A percentile compares a stretch with the other conserved stretches of the same genome.
phyloP scores from a whole-genome alignment of 2,329 filamentous ascomycete species.

The Nemania sp. region DNA sequence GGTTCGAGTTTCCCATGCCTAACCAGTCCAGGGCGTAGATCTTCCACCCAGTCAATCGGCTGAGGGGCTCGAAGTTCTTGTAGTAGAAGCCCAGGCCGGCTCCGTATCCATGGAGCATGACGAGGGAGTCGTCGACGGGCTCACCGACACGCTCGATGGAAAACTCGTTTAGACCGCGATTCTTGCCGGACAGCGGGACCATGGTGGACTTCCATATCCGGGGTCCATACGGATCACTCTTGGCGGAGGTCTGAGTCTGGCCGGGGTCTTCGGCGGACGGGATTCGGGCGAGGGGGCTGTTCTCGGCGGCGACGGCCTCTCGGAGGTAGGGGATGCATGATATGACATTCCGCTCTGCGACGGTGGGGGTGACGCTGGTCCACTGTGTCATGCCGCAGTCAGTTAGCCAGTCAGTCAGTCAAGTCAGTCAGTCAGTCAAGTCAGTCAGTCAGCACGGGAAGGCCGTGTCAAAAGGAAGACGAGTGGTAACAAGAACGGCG shows the following conservation, averaged over 20 bases:
- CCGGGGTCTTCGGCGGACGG: slow-evolving; percentile 48
- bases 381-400: slow-evolving; percentile 60
- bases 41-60: slow-evolving; percentile 78
- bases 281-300: slow-evolving; percentile 37
- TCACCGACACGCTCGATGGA: slow-evolving; percentile 84
- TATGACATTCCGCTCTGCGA: slow-evolving; percentile 87
- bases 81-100: slow-evolving; percentile 98
- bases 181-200: slow-evolving; percentile 81
- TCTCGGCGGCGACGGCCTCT: slow-evolving; percentile 66
- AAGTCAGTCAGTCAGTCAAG: too few species aligned
- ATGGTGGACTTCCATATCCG: slow-evolving; percentile 85
- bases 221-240: slow-evolving; percentile 79
- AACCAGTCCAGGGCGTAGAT: slow-evolving; percentile 93
- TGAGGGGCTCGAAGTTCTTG: slow-evolving; percentile 92
- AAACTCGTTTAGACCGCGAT: slow-evolving; percentile 90
- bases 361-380: slow-evolving; percentile 78
- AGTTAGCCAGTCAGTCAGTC: slow-evolving; percentile 21
- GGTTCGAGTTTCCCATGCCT: slow-evolving; percentile 87
- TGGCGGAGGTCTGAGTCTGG: slow-evolving; percentile 49
- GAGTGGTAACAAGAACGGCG: slow-evolving; percentile 42
- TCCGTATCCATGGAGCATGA: slow-evolving; percentile 96
- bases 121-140: slow-evolving; percentile 78
- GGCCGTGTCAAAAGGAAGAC: background rate
- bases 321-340: slow-evolving; percentile 82
- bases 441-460: background rate